A percentile compares a stretch with the other conserved stretches of the same genome.
These are phyloP conservation scores for Inonotus hispidus DNA, from an alignment of 1,284 basidiomycete genomes.

Conservation along the genomic window DNA sequence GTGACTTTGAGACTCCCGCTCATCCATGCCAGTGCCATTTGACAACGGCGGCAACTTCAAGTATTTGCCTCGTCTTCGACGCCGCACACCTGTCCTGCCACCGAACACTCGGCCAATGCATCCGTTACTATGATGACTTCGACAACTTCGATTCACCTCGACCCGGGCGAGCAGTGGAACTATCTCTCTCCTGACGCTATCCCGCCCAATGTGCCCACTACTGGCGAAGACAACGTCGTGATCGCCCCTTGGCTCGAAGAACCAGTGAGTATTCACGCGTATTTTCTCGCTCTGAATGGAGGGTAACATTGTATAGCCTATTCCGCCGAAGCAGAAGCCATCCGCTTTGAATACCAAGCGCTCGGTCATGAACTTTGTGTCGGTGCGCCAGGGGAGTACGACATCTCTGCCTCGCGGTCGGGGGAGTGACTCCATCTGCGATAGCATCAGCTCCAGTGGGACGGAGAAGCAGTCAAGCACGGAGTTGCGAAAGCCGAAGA, in stretches of 20 bases:
- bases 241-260: conserved; percentile 23
- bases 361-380: conserved; percentile 35
- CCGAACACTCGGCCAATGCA: conserved; percentile 1
- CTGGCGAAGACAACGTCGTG: conserved; percentile 21
- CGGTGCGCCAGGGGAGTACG: conserved; percentile 30
- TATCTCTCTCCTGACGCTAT: conserved; percentile 15
- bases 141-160: conserved; percentile 10
- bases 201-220: conserved; percentile 18
- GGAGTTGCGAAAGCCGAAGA: conserved; percentile 30
- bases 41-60: not conserved
- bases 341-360: conserved; percentile 33
- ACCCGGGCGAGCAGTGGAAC: conserved; percentile 13
- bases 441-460: conserved; percentile 28
- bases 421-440: conserved; percentile 34
- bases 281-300: not conserved
- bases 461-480: conserved; percentile 28
- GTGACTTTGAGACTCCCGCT: not conserved
- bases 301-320: conserved; percentile 8
- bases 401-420: conserved; percentile 29
- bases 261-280: conserved; percentile 10
- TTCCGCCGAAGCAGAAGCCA: conserved; percentile 20
- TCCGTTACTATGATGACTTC: conserved; percentile 1
- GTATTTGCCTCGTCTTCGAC: not conserved
- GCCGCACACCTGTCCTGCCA: too few species aligned
- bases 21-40: not conserved